Evolutionary conservation across 2,329 filamentous ascomycete species (phyloP).

Genomic region (Biscogniauxia sp.): DNA sequence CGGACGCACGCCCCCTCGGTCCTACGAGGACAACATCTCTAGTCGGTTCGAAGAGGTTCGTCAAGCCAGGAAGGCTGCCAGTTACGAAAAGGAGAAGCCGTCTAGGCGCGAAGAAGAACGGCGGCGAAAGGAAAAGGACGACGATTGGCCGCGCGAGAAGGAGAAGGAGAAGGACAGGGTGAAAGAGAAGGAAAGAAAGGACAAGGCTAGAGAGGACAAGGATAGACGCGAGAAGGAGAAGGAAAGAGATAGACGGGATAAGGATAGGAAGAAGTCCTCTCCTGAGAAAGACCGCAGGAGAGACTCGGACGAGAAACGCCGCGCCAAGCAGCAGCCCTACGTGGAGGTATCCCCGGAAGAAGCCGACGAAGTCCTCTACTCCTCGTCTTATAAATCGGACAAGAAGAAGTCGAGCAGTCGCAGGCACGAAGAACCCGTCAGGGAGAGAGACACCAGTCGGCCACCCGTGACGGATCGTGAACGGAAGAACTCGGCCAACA

Average conservation of each 20-base stretch:
- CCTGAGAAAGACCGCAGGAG: conserved; percentile 23
- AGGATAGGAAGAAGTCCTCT: conserved; percentile 28
- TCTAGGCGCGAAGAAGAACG: conserved; percentile 41
- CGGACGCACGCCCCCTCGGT: conserved; percentile 37
- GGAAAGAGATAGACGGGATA: conserved; percentile 25
- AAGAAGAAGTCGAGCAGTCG: conserved; percentile 30
- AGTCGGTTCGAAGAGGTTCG: conserved; percentile 41
- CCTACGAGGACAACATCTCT: conserved; percentile 48
- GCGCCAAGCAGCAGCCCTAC: conserved; percentile 23
- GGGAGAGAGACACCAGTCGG: conserved; percentile 6
- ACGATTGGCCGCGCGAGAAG: conserved; percentile 28
- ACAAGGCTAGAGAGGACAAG: conserved; percentile 18
- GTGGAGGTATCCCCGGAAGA: conserved; percentile 22
- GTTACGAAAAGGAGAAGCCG: conserved; percentile 43
- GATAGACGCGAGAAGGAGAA: conserved; percentile 34
- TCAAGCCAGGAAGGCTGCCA: conserved; percentile 45
- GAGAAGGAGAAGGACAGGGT: conserved; percentile 24
- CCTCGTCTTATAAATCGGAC: conserved; percentile 18
- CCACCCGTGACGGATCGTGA: conserved; percentile 18
- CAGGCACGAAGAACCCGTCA: conserved; percentile 24
- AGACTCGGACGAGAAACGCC: conserved; percentile 29
- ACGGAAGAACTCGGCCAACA: conserved; percentile 26
- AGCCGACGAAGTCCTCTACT: conserved; percentile 16
- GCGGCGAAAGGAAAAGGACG: conserved; percentile 34
- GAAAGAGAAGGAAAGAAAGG: conserved; percentile 28